Base-by-base conservation (phyloP, 768 basidiomycete species). In the Termitomyces sp. region DNA sequence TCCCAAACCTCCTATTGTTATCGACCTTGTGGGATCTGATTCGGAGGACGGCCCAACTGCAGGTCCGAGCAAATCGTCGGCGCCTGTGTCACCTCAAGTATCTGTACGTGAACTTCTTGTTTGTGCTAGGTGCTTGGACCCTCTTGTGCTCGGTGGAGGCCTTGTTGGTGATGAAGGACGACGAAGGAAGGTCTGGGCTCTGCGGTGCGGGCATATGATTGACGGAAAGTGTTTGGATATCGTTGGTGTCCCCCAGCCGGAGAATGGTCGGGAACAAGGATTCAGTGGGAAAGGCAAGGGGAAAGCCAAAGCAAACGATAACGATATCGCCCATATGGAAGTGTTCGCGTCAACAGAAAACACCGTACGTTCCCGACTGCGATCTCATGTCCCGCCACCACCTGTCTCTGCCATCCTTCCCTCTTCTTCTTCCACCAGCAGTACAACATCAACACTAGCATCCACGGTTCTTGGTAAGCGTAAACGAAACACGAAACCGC, bases 181-280 rank as follows among this genome's bases (percentile, higher is more conserved):
- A 38, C 68, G 68, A 35, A 71, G 76, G 50, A 77, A 80, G 40
- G 69, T 91, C 7, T 91, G 88, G 89, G 83, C 79, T 1, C 68
- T 92, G 56, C 74, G 86, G 38, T 92, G 89, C 50, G 89, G 89
- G 0, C 90, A 92, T 64, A 67, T 92, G 61, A 75, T 91, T 0
- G 89, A 91, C 59, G 90, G 88, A 46, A 88, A 86, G 66, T 92
- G 89, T 60, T 68, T 86, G 2, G 77, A 77, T 56, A 73, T 77
- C 58, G 60, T 91, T 46, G 83, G 85, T 39, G 53, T 55, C 18
- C 45, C 32, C 10, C 57, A 64, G 25, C 38, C 38, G 52, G 18
- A 69, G 33, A 65, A 43, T 9, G 18, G 22, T 7, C 40, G 25
- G 32, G 50, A 41, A 20, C 22, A n/a, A n/a, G 27, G 32, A 18